phyloP scores from a whole-genome alignment of 106 monocot genomes.

The Cymbidium sinense region DNA sequence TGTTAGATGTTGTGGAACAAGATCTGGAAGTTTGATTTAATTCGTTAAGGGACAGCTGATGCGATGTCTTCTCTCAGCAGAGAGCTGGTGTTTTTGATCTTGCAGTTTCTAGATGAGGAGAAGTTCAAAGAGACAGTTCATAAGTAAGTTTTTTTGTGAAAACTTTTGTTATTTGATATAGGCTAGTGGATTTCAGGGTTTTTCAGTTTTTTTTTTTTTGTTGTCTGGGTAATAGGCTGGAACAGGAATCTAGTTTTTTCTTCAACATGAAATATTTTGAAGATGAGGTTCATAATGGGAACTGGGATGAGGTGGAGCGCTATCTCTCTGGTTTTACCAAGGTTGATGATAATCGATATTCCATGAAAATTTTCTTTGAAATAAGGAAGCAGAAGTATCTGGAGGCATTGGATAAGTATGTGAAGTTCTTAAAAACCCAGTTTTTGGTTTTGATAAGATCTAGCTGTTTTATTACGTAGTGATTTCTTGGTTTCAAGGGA shows the following conservation, averaged over 20 bases:
- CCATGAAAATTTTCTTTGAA: slow-evolving; percentile 72
- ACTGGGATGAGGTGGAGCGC: slow-evolving; percentile 66
- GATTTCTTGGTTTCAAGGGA: too few species aligned
- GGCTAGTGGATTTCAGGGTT: slow-evolving; percentile 8
- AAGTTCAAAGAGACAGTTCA: slow-evolving; percentile 51
- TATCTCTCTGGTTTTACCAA: slow-evolving; percentile 74
- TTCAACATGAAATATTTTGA: slow-evolving; percentile 78
- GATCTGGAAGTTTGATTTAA: slow-evolving; percentile 3
- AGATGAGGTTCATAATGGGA: slow-evolving; percentile 52
- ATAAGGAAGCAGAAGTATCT: slow-evolving; percentile 74
- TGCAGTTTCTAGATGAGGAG: slow-evolving; percentile 58
- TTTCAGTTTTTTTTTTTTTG: slow-evolving; percentile 6
- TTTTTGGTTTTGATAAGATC: background rate
- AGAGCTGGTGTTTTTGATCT: slow-evolving; percentile 40
- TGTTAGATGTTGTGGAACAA: background rate
- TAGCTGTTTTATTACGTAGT: too few species aligned
- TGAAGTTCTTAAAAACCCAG: background rate
- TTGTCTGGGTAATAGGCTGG: slow-evolving; percentile 32
- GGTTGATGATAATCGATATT: slow-evolving; percentile 62
- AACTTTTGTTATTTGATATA: slow-evolving; percentile 1
- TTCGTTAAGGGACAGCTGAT: background rate
- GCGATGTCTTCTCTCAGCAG: slow-evolving; percentile 43
- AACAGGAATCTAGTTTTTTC: slow-evolving; percentile 65
- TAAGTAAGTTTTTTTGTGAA: slow-evolving; percentile 25
- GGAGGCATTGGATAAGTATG: slow-evolving; percentile 60